phyloP scores from a whole-genome alignment of 192 early-diverging fungal species.

The Obelidium mucronatum region DNA sequence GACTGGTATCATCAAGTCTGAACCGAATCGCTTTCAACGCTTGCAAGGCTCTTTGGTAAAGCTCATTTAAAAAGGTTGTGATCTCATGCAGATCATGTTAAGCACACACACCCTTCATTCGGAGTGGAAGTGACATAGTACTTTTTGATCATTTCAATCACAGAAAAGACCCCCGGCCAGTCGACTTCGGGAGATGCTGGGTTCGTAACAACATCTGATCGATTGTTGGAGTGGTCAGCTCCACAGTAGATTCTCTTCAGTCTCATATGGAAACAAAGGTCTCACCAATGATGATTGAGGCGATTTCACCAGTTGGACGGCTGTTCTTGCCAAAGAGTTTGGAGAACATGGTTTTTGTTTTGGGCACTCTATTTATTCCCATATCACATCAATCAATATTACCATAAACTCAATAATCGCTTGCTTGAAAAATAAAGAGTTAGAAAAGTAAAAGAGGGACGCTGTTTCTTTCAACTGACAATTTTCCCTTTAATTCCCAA shows the following conservation, averaged over 20 bases:
- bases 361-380: background rate
- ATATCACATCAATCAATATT: background rate
- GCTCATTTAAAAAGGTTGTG: no score
- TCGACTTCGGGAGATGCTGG: constrained; percentile 22
- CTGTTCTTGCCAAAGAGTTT: constrained; percentile 5
- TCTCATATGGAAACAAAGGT: background rate
- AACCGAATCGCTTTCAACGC: constrained; percentile 29
- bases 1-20: background rate
- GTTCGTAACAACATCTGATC: constrained; percentile 25
- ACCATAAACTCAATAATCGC: no score
- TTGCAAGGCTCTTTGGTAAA: constrained; percentile 13
- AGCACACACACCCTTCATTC: constrained; percentile 15
- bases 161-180: constrained; percentile 24
- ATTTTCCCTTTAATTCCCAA: background rate
- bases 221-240: background rate
- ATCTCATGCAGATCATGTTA: no score
- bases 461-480: background rate
- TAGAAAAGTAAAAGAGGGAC: background rate
- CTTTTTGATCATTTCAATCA: constrained; percentile 26
- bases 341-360: background rate
- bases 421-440: no score
- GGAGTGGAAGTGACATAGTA: constrained; percentile 21
- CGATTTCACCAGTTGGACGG: constrained; percentile 20
- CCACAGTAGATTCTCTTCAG: background rate
- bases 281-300: constrained; percentile 27